Percentiles rank a stretch among this genome's conserved stretches.
These are phyloP conservation scores for Ceratobasidium sp. DNA, from an alignment of 1,284 basidiomycete species.

Conservation along the genomic window DNA sequence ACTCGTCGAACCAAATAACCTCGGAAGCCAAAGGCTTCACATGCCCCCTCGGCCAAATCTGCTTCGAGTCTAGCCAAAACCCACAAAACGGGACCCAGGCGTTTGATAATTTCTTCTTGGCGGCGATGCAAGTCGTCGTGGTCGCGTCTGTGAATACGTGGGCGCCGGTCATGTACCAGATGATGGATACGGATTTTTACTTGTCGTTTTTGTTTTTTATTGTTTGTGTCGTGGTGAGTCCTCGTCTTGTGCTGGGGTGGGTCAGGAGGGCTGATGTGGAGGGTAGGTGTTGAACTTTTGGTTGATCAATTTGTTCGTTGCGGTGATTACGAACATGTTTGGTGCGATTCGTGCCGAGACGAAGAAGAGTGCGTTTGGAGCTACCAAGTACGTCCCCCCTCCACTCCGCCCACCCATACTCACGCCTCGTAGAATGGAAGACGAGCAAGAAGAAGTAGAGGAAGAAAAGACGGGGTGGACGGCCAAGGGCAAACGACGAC, in stretches of 20 bases:
- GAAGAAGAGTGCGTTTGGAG: constrained; percentile 92
- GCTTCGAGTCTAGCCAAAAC: constrained; percentile 69
- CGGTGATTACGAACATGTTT: constrained; percentile 96
- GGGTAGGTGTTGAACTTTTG: constrained; percentile 90
- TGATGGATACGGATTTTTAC: constrained; percentile 93
- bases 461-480: constrained; percentile 68
- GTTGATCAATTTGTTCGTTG: constrained; percentile 94
- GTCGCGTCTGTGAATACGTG: constrained; percentile 85
- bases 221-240: constrained; percentile 47
- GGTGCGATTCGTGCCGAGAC: constrained; percentile 88
- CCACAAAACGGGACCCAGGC: constrained; percentile 74
- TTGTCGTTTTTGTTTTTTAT: constrained; percentile 90
- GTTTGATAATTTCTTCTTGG: constrained; percentile 89
- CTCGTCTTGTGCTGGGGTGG: neutral
- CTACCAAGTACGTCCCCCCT: constrained; percentile 60
- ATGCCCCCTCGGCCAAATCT: constrained; percentile 82
- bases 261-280: neutral
- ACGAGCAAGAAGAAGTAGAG: constrained; percentile 63
- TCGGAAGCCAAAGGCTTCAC: constrained; percentile 70
- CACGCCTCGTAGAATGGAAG: constrained; percentile 51
- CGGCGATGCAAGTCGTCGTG: constrained; percentile 85
- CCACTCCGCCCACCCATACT: neutral
- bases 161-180: constrained; percentile 84
- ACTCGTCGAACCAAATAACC: constrained; percentile 50
- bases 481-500: constrained; percentile 53